Conservation (phyloP, 352 stramenopile species). For the Phytopythium ostracodes region DNA sequence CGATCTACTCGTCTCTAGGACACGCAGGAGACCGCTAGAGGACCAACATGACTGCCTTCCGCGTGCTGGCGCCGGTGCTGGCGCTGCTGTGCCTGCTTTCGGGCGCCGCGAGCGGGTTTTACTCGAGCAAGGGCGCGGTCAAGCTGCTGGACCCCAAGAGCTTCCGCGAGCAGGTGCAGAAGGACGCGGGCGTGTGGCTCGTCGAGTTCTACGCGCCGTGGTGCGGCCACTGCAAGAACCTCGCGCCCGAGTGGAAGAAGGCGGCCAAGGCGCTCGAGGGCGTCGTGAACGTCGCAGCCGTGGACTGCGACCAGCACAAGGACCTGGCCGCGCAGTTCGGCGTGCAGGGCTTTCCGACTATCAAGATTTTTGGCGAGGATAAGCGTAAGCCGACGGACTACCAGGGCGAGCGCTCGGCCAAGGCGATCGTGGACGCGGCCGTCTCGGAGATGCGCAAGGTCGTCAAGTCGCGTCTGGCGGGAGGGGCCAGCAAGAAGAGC, state of each 20-base stretch:
- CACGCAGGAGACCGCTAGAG: background rate
- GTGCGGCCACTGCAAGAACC: slow-evolving; percentile 94
- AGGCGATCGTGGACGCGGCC: slow-evolving; percentile 82
- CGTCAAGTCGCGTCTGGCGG: slow-evolving; percentile 74
- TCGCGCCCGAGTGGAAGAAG: slow-evolving; percentile 91
- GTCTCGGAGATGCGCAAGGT: slow-evolving; percentile 67
- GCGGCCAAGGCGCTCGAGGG: slow-evolving; percentile 85
- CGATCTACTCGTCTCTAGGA: background rate
- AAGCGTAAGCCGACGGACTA: slow-evolving; percentile 77
- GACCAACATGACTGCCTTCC: background rate
- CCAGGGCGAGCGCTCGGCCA: slow-evolving; percentile 73
- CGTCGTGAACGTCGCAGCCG: slow-evolving; percentile 84
- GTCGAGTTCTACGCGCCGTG: slow-evolving; percentile 95
- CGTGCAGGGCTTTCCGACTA: slow-evolving; percentile 91
- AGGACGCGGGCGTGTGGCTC: slow-evolving; percentile 86
- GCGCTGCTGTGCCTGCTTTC: slow-evolving; percentile 31
- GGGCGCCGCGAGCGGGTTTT: slow-evolving; percentile 39
- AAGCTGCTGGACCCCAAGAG: slow-evolving; percentile 69
- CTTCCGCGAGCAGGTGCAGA: slow-evolving; percentile 65
- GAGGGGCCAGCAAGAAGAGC: slow-evolving; percentile 50
- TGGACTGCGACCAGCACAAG: slow-evolving; percentile 82
- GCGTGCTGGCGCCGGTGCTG: slow-evolving; percentile 15
- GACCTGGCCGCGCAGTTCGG: slow-evolving; percentile 83
- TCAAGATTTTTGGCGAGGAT: slow-evolving; percentile 91
- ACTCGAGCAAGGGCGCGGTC: slow-evolving; percentile 59